Base-by-base conservation (phyloP, 1,284 basidiomycete species). In the Neolentinus lepideus region DNA sequence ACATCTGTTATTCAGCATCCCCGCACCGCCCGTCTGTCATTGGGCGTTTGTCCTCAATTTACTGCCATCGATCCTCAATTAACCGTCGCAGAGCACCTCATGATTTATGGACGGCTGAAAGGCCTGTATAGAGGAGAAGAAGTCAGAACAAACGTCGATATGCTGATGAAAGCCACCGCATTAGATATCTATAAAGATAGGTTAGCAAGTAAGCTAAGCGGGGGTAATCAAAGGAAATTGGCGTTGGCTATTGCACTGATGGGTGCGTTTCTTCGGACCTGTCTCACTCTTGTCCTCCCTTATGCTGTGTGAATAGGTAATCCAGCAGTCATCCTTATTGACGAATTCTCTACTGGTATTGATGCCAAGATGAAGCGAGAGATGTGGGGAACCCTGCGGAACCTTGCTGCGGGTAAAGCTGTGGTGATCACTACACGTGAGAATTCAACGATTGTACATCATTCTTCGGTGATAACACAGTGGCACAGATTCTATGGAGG, bases 331-430 rank as follows among this genome's bases (percentile, higher is more conserved):
- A 71, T 92, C 2, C 75, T 92, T 38, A 88, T 93, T 47, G 90
- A 93, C 63, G 89, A 92, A 66, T 90, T 90, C 65, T 89, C 85
- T 2, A 90, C 87, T 1, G 90, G 90, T 3, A 83, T 92, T 24
- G 90, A 92, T 66, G 85, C 89, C 2, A 89, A 84, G 69, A 90
- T 85, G 75, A 92, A 91, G 69, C 75, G 90, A 46, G 86, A 90
- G 24, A 88, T 92, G 78, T 92, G 90, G 90, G 74, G 74, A 16
- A 89, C 86, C 0, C 71, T 92, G 50, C 75, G 83, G 57, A 77
- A 78, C 36, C 83, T 88, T 2, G 74, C 83, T 1, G 73, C 77
- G 33, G 81, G 85, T 51, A 84, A 88, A 66, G 79, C 84, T 1
- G 78, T 88, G 24, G 74, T 87, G 27, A 81, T 88, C 54, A 87